Conservation (phyloP, 2,329 filamentous ascomycete genomes). For the Scortechinia acanthostroma region DNA sequence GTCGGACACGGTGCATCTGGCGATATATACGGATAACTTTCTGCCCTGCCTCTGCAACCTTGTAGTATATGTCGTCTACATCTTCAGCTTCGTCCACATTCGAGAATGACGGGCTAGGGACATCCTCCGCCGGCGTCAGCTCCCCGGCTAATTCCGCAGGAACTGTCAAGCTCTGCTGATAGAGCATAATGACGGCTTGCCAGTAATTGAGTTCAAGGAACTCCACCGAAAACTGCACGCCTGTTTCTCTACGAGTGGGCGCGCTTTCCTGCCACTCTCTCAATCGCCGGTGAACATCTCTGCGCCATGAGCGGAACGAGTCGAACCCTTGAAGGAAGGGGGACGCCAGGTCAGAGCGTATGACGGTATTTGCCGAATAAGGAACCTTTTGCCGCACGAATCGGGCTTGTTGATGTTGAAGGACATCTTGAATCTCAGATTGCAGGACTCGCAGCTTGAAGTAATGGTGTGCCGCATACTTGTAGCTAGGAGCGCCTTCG, state of each 20-base stretch:
- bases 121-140: conserved; percentile 57
- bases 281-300: conserved; percentile 76
- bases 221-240: conserved; percentile 80
- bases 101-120: conserved; percentile 53
- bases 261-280: conserved; percentile 81
- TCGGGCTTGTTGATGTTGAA: conserved; percentile 86
- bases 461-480: conserved; percentile 85
- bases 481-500: conserved; percentile 69
- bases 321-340: conserved; percentile 79
- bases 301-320: conserved; percentile 81
- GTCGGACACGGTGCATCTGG: conserved; percentile 76
- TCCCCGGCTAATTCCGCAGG: conserved; percentile 80
- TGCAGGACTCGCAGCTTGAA: conserved; percentile 82
- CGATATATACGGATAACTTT: conserved; percentile 86
- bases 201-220: conserved; percentile 95
- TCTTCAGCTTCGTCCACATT: conserved; percentile 67
- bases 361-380: conserved; percentile 61
- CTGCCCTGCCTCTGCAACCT: conserved; percentile 90
- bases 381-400: conserved; percentile 62
- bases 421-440: conserved; percentile 87
- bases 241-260: conserved; percentile 71
- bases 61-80: conserved; percentile 85
- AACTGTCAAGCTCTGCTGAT: conserved; percentile 81
- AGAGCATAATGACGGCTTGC: conserved; percentile 94
- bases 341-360: conserved; percentile 73